phyloP scores from a whole-genome alignment of 2,329 filamentous ascomycete genomes.

The Trichoderma semiorbis region DNA sequence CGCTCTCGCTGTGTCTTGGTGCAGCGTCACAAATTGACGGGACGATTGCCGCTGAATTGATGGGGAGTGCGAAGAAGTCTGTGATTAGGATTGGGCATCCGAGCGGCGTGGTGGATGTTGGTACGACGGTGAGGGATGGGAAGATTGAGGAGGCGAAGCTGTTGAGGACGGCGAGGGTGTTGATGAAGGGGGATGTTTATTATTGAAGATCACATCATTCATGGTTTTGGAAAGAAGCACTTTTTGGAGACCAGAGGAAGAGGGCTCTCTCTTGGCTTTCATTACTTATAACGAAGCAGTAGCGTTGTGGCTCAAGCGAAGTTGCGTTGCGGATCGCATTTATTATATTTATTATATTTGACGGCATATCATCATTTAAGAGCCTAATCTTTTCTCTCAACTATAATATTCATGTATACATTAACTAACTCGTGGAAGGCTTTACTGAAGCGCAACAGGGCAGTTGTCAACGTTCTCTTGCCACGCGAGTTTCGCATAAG shows the following conservation, averaged over 20 bases:
- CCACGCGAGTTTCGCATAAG: slow-evolving; percentile 39
- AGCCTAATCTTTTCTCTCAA: not conserved
- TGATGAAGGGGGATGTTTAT: slow-evolving; percentile 49
- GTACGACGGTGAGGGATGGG: slow-evolving; percentile 38
- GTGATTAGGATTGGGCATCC: slow-evolving; percentile 45
- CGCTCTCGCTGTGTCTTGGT: slow-evolving; percentile 50
- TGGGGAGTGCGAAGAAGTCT: slow-evolving; percentile 22
- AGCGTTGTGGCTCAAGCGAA: not conserved
- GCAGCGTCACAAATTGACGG: slow-evolving; percentile 46
- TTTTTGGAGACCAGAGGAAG: not conserved
- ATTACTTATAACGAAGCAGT: not conserved
- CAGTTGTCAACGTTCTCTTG: slow-evolving; percentile 36
- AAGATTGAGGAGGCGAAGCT: slow-evolving; percentile 43
- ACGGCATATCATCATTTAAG: not conserved
- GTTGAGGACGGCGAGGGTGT: slow-evolving; percentile 44
- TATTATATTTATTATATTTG: not conserved
- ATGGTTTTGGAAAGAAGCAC: not conserved
- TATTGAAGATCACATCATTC: slow-evolving; percentile 29
- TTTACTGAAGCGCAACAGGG: slow-evolving; percentile 21
- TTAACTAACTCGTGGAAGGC: not conserved
- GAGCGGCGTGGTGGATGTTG: slow-evolving; percentile 45
- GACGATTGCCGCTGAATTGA: slow-evolving; percentile 39
- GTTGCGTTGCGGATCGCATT: not conserved
- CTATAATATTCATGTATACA: not conserved
- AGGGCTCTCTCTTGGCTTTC: not conserved